Evolutionary conservation across 1,284 basidiomycete species (phyloP).

Genomic region (Heliocybe sulcata): DNA sequence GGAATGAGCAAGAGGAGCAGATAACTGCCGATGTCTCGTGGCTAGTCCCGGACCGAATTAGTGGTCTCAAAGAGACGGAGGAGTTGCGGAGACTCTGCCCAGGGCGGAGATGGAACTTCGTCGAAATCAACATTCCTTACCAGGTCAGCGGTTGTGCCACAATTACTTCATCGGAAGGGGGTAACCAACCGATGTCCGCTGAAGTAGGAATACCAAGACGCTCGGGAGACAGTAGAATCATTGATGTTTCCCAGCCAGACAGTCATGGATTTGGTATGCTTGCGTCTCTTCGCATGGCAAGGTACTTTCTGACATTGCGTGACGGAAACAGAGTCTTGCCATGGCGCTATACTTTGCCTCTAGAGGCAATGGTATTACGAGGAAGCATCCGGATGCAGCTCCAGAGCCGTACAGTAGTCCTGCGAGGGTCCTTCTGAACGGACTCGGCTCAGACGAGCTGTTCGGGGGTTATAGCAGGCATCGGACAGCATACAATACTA

Average conservation of each 20-base stretch:
- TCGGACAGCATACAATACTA: constrained; percentile 63
- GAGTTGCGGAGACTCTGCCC: constrained; percentile 74
- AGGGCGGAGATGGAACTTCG: constrained; percentile 83
- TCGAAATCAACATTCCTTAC: constrained; percentile 83
- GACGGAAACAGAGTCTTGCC: constrained; percentile 85
- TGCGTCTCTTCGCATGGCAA: neutral
- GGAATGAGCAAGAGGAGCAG: constrained; percentile 30
- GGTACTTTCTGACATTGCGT: constrained; percentile 4
- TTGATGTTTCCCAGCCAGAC: constrained; percentile 80
- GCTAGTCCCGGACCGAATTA: constrained; percentile 82
- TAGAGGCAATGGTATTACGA: constrained; percentile 60
- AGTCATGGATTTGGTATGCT: constrained; percentile 86
- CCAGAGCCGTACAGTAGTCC: constrained; percentile 55
- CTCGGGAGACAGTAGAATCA: constrained; percentile 52
- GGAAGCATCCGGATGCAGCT: constrained; percentile 24
- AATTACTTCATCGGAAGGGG: constrained; percentile 4
- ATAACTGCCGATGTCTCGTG: constrained; percentile 30
- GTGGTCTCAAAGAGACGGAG: constrained; percentile 69
- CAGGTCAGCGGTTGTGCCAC: constrained; percentile 42
- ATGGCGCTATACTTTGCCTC: constrained; percentile 93
- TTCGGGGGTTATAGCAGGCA: constrained; percentile 93
- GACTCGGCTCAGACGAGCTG: constrained; percentile 93
- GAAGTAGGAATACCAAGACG: constrained; percentile 55
- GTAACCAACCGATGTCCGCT: neutral
- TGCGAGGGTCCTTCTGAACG: constrained; percentile 84